phyloP scores from a whole-genome alignment of 306 rosid species.

The Luffa aegyptiaca region DNA sequence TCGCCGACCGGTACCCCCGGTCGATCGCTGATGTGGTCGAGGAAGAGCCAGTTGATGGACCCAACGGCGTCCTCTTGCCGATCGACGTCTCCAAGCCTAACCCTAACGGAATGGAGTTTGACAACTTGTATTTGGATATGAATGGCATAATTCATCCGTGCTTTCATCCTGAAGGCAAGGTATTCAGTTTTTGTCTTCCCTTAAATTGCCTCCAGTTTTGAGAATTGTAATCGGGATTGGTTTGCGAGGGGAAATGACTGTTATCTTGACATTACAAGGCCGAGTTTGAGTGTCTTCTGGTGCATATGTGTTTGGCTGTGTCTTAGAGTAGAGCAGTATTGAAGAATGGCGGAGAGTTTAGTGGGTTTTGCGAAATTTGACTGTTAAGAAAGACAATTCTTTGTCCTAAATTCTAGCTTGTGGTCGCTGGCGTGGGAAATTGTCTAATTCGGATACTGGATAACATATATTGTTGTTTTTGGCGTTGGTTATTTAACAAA shows the following conservation, averaged over 20 bases:
- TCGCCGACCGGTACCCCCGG: conserved; percentile 86
- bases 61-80: conserved; percentile 15
- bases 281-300: background rate
- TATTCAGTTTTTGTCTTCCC: conserved; percentile 6
- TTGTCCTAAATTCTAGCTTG: background rate
- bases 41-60: conserved; percentile 33
- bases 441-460: background rate
- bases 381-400: background rate
- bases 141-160: conserved; percentile 94
- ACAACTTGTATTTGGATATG: conserved; percentile 87
- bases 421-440: background rate
- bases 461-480: background rate
- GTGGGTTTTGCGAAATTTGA: background rate
- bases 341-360: background rate
- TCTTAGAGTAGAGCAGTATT: background rate
- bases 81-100: conserved; percentile 69
- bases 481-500: background rate
- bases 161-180: conserved; percentile 95
- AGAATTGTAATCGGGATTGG: background rate
- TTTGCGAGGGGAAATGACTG: background rate
- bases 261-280: background rate
- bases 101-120: conserved; percentile 90
- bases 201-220: background rate
- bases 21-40: conserved; percentile 75
- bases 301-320: background rate